Evolutionary conservation across 1,139 yeast genomes (phyloP).

Genomic region (Magnusiomyces suaveolens): DNA sequence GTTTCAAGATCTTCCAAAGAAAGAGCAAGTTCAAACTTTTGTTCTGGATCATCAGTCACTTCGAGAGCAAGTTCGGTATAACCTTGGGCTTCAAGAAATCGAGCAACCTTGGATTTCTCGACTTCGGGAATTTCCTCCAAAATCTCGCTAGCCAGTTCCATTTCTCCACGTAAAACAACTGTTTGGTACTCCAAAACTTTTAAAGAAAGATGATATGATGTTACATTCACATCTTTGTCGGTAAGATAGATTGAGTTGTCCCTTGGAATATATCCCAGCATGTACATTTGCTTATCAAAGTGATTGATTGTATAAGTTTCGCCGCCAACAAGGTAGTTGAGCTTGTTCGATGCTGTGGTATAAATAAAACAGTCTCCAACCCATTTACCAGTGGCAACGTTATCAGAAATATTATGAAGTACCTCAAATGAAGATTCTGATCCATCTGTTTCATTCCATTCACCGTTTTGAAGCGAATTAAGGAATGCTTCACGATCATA

Average conservation of each 20-base stretch:
- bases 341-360: conserved; percentile 75
- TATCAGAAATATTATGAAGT: conserved; percentile 68
- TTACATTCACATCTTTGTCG: conserved; percentile 79
- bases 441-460: conserved; percentile 71
- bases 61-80: conserved; percentile 71
- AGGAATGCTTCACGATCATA: conserved; percentile 60
- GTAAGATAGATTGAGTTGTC: conserved; percentile 84
- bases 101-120: conserved; percentile 72
- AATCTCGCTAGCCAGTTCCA: conserved; percentile 61
- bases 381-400: conserved; percentile 83
- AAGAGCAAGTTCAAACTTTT: conserved; percentile 73
- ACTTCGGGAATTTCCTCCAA: conserved; percentile 54
- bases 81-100: conserved; percentile 91
- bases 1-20: conserved; percentile 56
- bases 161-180: conserved; percentile 85
- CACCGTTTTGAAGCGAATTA: conserved; percentile 49
- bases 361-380: conserved; percentile 94
- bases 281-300: conserved; percentile 78
- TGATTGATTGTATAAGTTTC: conserved; percentile 87
- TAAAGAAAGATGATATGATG: conserved; percentile 72
- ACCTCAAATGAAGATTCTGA: conserved; percentile 81
- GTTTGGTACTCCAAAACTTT: conserved; percentile 93
- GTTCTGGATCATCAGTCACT: conserved; percentile 76
- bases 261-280: conserved; percentile 81
- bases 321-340: conserved; percentile 92